Conservation (phyloP, 768 basidiomycete species). For the Russula sp. region DNA sequence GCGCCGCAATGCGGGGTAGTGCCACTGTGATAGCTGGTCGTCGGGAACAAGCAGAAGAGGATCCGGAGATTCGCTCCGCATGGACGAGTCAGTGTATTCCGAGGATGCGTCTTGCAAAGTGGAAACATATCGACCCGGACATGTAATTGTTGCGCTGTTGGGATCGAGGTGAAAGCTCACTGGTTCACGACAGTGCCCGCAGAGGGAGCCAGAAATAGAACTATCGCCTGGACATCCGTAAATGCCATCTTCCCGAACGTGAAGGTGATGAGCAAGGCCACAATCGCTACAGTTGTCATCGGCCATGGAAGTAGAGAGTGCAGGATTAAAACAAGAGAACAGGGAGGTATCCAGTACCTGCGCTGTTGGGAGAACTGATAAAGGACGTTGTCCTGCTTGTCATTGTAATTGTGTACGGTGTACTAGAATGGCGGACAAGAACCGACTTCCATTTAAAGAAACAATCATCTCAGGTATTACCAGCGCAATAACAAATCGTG, state of each 20-base stretch:
- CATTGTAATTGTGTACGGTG: too few species aligned
- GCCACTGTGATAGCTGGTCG: not conserved
- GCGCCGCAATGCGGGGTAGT: not conserved
- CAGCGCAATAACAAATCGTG: too few species aligned
- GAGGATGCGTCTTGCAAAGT: not conserved
- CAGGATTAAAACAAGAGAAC: not conserved
- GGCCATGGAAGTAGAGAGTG: not conserved
- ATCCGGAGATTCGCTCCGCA: conserved; percentile 6
- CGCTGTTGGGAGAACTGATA: not conserved
- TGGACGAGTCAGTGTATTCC: not conserved
- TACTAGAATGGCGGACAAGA: not conserved
- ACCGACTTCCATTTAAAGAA: not conserved
- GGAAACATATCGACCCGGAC: not conserved
- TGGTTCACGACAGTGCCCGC: not conserved
- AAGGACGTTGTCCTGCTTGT: too few species aligned
- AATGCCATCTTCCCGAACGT: conserved; percentile 11
- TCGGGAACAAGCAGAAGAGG: conserved; percentile 4
- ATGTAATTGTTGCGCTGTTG: not conserved
- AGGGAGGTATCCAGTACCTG: conserved; percentile 10
- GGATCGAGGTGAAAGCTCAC: not conserved
- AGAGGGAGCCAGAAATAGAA: not conserved
- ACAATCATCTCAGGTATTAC: not conserved
- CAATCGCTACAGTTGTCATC: conserved; percentile 12
- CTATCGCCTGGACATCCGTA: conserved; percentile 4
- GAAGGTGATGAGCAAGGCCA: not conserved